Evolutionary conservation across 345 rosid species (phyloP), one percentile per base, ranked within the genome.

Genomic region (Ailanthus altissimus): DNA sequence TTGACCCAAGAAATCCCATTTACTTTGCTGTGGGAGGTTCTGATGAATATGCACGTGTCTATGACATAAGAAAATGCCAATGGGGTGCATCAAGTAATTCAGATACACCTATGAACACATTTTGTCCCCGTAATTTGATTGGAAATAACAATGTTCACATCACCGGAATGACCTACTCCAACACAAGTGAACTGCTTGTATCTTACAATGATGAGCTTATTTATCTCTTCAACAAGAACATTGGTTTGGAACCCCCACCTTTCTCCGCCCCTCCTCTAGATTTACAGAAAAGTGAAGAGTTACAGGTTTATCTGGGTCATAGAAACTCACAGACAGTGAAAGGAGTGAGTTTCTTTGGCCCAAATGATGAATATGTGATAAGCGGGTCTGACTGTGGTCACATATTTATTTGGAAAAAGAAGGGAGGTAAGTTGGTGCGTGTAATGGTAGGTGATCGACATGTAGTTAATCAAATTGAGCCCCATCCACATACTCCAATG

Each of bases 321-420:
- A 85, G 89, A 72, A 88, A 90, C 80, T 82, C 89, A 56, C 77
- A 78, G 84, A 88, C 91, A 8, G 80, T 90, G 18, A 88, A 90
- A 78, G 91, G 90, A 78, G 91, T 87, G 70, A 90, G 76, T 63
- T 88, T 90, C 77, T 87, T 88, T 25, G 89, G 93, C 66, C 91
- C 90, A 16, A 84, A 82, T 46, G 93, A 88, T 81, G 93, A 90
- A 66, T 87, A 88, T 76, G 89, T 88, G 59, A 53, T 73, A 32
- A 88, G 89, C 69, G 93, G 91, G 59, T 90, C 93, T 70, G 93
- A 90, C 80, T 90, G 91, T 54, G 90, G 91, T 56, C 89, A 86
- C 77, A 85, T 90, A 38, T 90, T 87, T 79, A 81, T 89, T 20
- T 90, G 94, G 94, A 84, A 81, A 80, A 90, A 90, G 86, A 78